A percentile compares a stretch with the other conserved stretches of the same genome.
Evolutionary conservation across 768 basidiomycete genomes (phyloP).

Genomic region (Sporobolomyces pararoseus): DNA sequence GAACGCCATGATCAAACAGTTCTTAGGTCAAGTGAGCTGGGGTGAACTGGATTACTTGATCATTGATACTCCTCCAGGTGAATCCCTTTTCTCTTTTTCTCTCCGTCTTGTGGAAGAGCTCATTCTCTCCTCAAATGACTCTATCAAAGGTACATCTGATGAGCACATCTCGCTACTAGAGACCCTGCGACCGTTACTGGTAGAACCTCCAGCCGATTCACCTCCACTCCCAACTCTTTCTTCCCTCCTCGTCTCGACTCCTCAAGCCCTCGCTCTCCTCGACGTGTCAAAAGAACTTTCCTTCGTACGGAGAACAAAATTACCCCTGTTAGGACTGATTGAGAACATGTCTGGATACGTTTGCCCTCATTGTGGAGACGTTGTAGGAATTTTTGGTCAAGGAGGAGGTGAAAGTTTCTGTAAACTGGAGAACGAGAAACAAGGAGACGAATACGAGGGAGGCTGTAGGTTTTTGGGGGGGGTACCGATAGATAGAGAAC

Average conservation of each 20-base stretch:
- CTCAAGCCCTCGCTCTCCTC: slow-evolving; percentile 90
- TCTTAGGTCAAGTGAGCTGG: slow-evolving; percentile 90
- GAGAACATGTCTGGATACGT: slow-evolving; percentile 99
- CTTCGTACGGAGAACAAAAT: slow-evolving; percentile 79
- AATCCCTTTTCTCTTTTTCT: slow-evolving; percentile 42
- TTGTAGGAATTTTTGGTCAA: slow-evolving; percentile 89
- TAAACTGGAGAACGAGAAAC: slow-evolving; percentile 35
- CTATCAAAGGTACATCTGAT: slow-evolving; percentile 83
- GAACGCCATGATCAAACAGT: slow-evolving; percentile 96
- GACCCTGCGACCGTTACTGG: slow-evolving; percentile 73
- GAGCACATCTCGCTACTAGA: slow-evolving; percentile 94
- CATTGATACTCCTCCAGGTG: slow-evolving; percentile 95
- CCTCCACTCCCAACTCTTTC: slow-evolving; percentile 58
- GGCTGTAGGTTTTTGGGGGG: slow-evolving; percentile 74
- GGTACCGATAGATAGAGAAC: slow-evolving; percentile 86
- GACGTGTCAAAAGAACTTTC: slow-evolving; percentile 95
- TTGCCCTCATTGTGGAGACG: slow-evolving; percentile 93
- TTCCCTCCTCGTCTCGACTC: slow-evolving; percentile 90
- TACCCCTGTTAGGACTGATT: slow-evolving; percentile 84
- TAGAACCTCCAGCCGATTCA: slow-evolving; percentile 32
- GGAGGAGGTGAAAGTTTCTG: slow-evolving; percentile 75
- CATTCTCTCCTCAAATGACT: neutral
- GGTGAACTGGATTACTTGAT: slow-evolving; percentile 87
- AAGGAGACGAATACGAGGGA: slow-evolving; percentile 64
- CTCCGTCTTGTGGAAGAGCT: neutral